Conservation (phyloP, 176 grass and related monocot genomes). For the Lolium perenne region DNA sequence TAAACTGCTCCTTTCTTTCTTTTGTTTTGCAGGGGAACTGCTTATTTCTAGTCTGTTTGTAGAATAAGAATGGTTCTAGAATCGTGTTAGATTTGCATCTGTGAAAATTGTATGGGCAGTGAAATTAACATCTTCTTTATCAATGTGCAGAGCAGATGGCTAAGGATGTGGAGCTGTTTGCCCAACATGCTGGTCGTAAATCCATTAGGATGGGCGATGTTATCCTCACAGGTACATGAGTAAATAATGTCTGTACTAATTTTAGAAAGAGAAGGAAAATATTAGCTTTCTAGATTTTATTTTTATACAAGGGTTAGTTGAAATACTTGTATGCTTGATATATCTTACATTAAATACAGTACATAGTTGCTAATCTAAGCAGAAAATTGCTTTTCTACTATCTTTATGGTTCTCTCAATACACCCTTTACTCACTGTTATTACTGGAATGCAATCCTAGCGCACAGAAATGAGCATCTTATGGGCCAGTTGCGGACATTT, state of each 20-base stretch:
- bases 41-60: background rate
- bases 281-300: background rate
- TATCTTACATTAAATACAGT: background rate
- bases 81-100: constrained; percentile 16
- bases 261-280: constrained; percentile 1
- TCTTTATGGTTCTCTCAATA: background rate
- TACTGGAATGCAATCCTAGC: constrained; percentile 51
- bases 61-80: constrained; percentile 1
- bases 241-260: constrained; percentile 18
- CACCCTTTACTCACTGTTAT: background rate
- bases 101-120: background rate
- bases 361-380: background rate
- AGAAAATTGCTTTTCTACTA: background rate
- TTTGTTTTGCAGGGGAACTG: too few species aligned
- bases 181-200: constrained; percentile 86
- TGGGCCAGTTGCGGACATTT: constrained; percentile 62
- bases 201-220: constrained; percentile 89
- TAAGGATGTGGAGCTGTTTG: constrained; percentile 87
- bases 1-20: background rate
- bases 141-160: constrained; percentile 76
- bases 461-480: constrained; percentile 84
- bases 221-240: constrained; percentile 70
- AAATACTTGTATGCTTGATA: background rate
- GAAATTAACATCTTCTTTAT: constrained; percentile 33
- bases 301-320: background rate